phyloP scores from a whole-genome alignment of 768 basidiomycete genomes.

The Hydnum rufescens region DNA sequence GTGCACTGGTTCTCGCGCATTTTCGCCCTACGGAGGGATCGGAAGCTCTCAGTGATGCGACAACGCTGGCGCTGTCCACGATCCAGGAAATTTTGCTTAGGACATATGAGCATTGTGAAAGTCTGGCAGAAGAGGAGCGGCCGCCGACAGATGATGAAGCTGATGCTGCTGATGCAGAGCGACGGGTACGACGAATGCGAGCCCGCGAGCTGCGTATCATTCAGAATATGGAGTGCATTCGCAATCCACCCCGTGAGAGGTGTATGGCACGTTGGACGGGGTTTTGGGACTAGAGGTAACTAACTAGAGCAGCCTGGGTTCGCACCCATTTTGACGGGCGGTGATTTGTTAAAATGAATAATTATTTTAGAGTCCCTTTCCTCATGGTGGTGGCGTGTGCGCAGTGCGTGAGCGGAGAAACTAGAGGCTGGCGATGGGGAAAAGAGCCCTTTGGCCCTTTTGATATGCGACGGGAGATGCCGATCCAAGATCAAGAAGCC shows the following conservation, averaged over 20 bases:
- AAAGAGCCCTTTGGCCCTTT: too few relatives aligned
- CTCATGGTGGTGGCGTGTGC: too few relatives aligned
- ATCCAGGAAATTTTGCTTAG: constrained; percentile 50
- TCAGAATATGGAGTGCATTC: constrained; percentile 50
- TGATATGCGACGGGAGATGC: too few relatives aligned
- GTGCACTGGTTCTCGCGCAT: constrained; percentile 72
- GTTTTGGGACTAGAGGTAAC: too few relatives aligned
- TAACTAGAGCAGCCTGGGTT: too few relatives aligned
- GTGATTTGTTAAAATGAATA: too few relatives aligned
- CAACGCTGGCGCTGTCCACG: constrained; percentile 46
- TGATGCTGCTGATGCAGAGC: constrained; percentile 41
- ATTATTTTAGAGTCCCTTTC: too few relatives aligned
- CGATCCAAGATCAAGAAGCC: too few relatives aligned
- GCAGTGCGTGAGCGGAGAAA: too few relatives aligned
- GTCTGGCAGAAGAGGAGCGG: constrained; percentile 39
- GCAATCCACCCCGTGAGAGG: neutral
- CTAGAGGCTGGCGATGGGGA: too few relatives aligned
- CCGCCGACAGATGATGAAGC: constrained; percentile 56
- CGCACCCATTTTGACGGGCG: too few relatives aligned
- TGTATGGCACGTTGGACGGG: too few relatives aligned
- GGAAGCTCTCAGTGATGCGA: constrained; percentile 32
- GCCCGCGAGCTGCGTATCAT: constrained; percentile 72
- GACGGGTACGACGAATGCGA: constrained; percentile 55
- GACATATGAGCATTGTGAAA: constrained; percentile 37
- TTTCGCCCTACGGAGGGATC: constrained; percentile 23